These are phyloP conservation scores for Metschnikowia peoriensis DNA, from an alignment of 805 yeast genomes.

Conservation along the genomic window DNA sequence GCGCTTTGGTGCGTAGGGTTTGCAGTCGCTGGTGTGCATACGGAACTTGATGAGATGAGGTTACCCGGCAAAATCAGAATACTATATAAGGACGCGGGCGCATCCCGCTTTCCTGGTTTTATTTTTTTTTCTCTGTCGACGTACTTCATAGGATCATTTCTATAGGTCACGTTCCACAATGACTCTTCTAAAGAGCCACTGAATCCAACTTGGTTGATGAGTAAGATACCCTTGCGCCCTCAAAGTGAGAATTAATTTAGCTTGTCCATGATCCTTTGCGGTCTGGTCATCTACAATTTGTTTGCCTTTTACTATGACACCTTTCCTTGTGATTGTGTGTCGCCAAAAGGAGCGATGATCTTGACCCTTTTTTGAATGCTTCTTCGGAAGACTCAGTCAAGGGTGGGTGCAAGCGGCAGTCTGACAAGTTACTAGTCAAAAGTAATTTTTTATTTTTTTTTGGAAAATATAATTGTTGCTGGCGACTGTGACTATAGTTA, in stretches of 20 bases:
- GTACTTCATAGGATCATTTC: slow-evolving; percentile 99
- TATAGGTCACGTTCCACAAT: slow-evolving; percentile 99
- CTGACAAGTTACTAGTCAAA: slow-evolving; percentile 91
- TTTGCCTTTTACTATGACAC: slow-evolving; percentile 50
- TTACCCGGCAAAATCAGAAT: slow-evolving; percentile 11
- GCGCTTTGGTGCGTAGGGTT: not conserved
- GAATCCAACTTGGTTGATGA: slow-evolving; percentile 99
- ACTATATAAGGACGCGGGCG: slow-evolving; percentile 13
- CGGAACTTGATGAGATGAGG: not conserved
- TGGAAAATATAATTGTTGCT: no score
- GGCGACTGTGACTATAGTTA: slow-evolving; percentile 97
- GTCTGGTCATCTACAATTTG: slow-evolving; percentile 74
- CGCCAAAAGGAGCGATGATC: slow-evolving; percentile 97
- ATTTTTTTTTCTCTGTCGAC: slow-evolving; percentile 73
- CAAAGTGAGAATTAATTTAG: slow-evolving; percentile 75
- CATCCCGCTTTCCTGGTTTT: slow-evolving; percentile 19
- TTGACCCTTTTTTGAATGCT: slow-evolving; percentile 86
- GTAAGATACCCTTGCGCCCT: slow-evolving; percentile 83
- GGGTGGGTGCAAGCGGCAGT: slow-evolving; percentile 99
- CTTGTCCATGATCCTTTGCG: slow-evolving; percentile 87
- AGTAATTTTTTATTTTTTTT: slow-evolving; percentile 99
- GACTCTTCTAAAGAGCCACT: slow-evolving; percentile 99
- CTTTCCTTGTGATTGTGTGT: slow-evolving; percentile 31
- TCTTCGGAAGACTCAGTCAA: slow-evolving; percentile 73
- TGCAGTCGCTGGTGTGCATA: no score